Evolutionary conservation across 306 rosid genomes (phyloP).

Genomic region (Citrullus mucosospermus): DNA sequence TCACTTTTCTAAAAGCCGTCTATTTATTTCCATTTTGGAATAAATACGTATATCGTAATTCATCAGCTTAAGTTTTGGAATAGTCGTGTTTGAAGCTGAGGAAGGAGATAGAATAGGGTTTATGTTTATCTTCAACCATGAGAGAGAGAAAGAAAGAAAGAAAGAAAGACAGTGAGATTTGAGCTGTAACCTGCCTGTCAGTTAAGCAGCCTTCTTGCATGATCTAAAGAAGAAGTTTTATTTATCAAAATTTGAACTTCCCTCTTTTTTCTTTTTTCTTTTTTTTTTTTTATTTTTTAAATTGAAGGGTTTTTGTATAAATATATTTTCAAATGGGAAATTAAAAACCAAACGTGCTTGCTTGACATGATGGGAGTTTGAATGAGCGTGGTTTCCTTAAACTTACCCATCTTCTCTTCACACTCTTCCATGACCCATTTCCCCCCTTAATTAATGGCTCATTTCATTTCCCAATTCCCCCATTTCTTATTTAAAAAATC

Average conservation of each 20-base stretch:
- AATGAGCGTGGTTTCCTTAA: conserved; percentile 32
- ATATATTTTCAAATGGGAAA: conserved; percentile 23
- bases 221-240: conserved; percentile 31
- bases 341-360: conserved; percentile 54
- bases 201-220: conserved; percentile 93
- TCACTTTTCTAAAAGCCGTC: background rate
- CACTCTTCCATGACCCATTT: conserved; percentile 23
- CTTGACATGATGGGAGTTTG: conserved; percentile 44
- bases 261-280: too few relatives aligned
- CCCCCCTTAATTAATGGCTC: conserved; percentile 15
- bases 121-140: background rate
- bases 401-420: conserved; percentile 12
- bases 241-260: background rate
- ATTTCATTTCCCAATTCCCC: background rate
- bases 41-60: background rate
- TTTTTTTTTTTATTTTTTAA: too few relatives aligned
- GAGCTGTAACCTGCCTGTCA: conserved; percentile 93
- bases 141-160: conserved; percentile 4
- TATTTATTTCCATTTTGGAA: background rate
- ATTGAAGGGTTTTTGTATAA: background rate
- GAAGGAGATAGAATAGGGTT: conserved; percentile 36
- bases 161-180: conserved; percentile 22
- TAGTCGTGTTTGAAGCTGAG: background rate
- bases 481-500: background rate
- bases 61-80: background rate